Conservation (phyloP, 768 basidiomycete species). For the Russula sp. region DNA sequence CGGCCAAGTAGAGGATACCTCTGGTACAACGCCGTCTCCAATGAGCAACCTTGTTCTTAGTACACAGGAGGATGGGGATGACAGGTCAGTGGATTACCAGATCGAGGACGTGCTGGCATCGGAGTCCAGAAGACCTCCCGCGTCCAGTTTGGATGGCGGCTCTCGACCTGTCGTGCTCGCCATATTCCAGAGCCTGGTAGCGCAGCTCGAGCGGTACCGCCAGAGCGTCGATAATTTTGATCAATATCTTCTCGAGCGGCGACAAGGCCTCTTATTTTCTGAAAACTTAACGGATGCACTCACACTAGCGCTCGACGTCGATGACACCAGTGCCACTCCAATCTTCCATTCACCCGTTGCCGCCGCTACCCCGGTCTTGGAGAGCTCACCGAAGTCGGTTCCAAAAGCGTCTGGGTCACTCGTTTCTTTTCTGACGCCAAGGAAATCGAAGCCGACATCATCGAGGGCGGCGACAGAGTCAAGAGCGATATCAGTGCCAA, state of each 20-base stretch:
- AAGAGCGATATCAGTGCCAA: slow-evolving; percentile 33
- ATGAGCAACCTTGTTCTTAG: slow-evolving; percentile 21
- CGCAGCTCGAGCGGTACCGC: slow-evolving; percentile 77
- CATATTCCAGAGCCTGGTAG: slow-evolving; percentile 72
- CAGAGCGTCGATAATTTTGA: slow-evolving; percentile 72
- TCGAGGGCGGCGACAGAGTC: slow-evolving; percentile 24
- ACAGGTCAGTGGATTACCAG: slow-evolving; percentile 70
- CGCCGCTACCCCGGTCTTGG: slow-evolving; percentile 29
- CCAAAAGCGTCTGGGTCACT: slow-evolving; percentile 50
- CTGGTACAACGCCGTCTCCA: slow-evolving; percentile 18
- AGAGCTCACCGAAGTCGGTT: slow-evolving; percentile 41
- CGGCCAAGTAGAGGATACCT: slow-evolving; percentile 36
- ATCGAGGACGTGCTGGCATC: slow-evolving; percentile 59
- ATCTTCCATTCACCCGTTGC: slow-evolving; percentile 23
- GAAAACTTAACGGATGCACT: slow-evolving; percentile 91
- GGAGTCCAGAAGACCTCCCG: slow-evolving; percentile 51
- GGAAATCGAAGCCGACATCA: slow-evolving; percentile 47
- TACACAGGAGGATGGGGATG: slow-evolving; percentile 53
- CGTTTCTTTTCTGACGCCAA: slow-evolving; percentile 74
- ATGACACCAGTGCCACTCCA: slow-evolving; percentile 31
- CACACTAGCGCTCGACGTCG: slow-evolving; percentile 59
- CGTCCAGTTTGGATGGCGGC: slow-evolving; percentile 60
- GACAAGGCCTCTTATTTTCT: slow-evolving; percentile 83
- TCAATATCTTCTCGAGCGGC: slow-evolving; percentile 72
- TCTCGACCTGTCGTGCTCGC: slow-evolving; percentile 75